Percentiles rank a stretch among this genome's conserved stretches.
These are phyloP conservation scores for Gastrolobium bilobum DNA, from an alignment of 306 rosid genomes.

Conservation along the genomic window DNA sequence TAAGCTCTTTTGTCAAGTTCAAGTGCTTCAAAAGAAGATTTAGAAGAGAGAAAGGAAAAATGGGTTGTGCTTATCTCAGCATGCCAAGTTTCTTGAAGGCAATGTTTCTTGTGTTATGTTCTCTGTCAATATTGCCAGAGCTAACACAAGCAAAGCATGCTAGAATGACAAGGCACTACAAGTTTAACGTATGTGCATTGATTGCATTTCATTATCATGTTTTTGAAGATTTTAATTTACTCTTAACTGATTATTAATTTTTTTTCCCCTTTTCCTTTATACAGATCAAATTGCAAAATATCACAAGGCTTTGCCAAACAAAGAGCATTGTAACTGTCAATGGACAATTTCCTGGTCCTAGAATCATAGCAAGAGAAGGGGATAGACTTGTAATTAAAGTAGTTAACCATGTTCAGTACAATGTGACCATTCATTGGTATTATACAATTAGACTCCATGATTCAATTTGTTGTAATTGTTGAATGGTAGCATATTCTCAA, in stretches of 20 bases:
- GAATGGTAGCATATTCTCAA: slow-evolving; percentile 21
- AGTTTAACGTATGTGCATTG: slow-evolving; percentile 60
- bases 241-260: background rate
- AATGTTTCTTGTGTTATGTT: slow-evolving; percentile 46
- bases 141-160: slow-evolving; percentile 60
- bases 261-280: background rate
- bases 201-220: slow-evolving; percentile 28
- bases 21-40: slow-evolving; percentile 30
- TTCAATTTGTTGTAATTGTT: slow-evolving; percentile 10
- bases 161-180: slow-evolving; percentile 73
- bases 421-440: slow-evolving; percentile 75
- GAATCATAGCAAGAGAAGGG: slow-evolving; percentile 84
- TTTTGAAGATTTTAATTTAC: background rate
- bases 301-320: slow-evolving; percentile 76
- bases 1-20: background rate
- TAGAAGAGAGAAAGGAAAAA: slow-evolving; percentile 11
- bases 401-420: slow-evolving; percentile 68
- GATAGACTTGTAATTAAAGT: slow-evolving; percentile 70
- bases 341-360: slow-evolving; percentile 74
- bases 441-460: background rate
- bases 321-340: slow-evolving; percentile 80
- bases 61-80: slow-evolving; percentile 48
- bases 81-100: slow-evolving; percentile 42
- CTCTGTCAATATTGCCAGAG: slow-evolving; percentile 54
- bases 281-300: slow-evolving; percentile 68